Conservation (phyloP, 75 land plant genomes). For the Isoetes taiwanensis region DNA sequence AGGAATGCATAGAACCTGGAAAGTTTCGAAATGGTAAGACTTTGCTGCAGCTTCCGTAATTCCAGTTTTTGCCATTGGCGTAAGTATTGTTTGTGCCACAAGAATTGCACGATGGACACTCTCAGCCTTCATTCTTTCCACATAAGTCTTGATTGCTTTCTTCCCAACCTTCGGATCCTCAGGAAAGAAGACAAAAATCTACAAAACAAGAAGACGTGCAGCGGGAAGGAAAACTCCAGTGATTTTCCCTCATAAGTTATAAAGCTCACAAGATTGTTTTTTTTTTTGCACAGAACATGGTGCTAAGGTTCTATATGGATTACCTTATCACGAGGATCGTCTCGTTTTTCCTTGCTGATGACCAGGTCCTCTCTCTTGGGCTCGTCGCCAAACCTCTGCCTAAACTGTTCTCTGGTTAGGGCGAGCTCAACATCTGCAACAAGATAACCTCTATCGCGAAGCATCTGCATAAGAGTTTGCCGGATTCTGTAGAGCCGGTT, state of each 20-base stretch:
- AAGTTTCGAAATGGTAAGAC: conserved; percentile 73
- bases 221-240: too few relatives aligned
- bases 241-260: too few relatives aligned
- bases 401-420: conserved; percentile 36
- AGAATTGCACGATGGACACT: conserved; percentile 64
- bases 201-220: neutral
- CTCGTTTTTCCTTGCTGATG: conserved; percentile 44
- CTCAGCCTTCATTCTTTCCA: conserved; percentile 70
- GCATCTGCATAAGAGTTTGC: conserved; percentile 73
- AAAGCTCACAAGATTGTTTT: too few relatives aligned
- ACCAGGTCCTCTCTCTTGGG: conserved; percentile 74
- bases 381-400: conserved; percentile 53
- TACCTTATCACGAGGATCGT: conserved; percentile 51
- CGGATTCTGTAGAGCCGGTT: conserved; percentile 47
- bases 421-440: conserved; percentile 49
- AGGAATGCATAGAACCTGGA: too few relatives aligned
- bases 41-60: conserved; percentile 46
- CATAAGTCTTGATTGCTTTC: conserved; percentile 75
- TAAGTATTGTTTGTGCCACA: conserved; percentile 63
- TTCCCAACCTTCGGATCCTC: conserved; percentile 85
- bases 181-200: conserved; percentile 88
- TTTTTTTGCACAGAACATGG: too few relatives aligned
- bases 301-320: too few relatives aligned
- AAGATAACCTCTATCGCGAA: conserved; percentile 56
- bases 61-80: conserved; percentile 65